These are phyloP conservation scores for Marasmius fiardii DNA, from an alignment of 1,284 basidiomycete species.

Conservation along the genomic window DNA sequence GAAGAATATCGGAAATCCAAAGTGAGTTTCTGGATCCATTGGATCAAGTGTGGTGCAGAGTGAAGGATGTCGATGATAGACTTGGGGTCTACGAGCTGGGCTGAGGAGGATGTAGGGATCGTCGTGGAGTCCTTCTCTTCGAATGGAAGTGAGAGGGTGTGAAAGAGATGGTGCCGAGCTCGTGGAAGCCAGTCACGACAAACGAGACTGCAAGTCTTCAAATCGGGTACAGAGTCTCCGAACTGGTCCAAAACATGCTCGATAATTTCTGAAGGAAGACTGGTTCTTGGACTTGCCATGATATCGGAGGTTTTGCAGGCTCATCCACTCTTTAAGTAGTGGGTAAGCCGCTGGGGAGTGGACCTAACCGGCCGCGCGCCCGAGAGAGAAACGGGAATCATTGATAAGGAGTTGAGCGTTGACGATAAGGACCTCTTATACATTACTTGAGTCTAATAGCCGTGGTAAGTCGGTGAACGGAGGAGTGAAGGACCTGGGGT, in stretches of 20 bases:
- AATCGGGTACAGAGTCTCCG: not conserved
- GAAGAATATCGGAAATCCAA: constrained; percentile 1
- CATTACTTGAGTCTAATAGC: no score
- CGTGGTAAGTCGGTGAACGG: no score
- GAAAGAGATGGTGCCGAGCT: not conserved
- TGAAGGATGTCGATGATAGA: not conserved
- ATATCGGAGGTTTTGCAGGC: no score
- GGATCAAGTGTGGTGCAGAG: not conserved
- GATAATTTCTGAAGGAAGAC: not conserved
- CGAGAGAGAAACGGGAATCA: no score
- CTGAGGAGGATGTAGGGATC: not conserved
- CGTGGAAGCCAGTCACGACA: constrained; percentile 1
- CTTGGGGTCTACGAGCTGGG: not conserved
- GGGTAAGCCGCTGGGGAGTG: no score
- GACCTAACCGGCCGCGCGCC: no score
- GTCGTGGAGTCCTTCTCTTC: not conserved
- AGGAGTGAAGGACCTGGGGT: no score
- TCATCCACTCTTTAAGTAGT: no score
- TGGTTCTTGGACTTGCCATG: not conserved
- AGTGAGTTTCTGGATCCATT: not conserved
- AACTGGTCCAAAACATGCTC: not conserved
- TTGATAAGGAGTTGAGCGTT: no score
- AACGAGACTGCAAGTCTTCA: constrained; percentile 1
- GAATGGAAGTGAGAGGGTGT: not conserved
- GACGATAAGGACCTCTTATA: no score